Percentiles rank a stretch among this genome's conserved stretches.
These are phyloP conservation scores for Coemansia sp. DNA, from an alignment of 192 early-diverging fungal species.

Conservation along the genomic window DNA sequence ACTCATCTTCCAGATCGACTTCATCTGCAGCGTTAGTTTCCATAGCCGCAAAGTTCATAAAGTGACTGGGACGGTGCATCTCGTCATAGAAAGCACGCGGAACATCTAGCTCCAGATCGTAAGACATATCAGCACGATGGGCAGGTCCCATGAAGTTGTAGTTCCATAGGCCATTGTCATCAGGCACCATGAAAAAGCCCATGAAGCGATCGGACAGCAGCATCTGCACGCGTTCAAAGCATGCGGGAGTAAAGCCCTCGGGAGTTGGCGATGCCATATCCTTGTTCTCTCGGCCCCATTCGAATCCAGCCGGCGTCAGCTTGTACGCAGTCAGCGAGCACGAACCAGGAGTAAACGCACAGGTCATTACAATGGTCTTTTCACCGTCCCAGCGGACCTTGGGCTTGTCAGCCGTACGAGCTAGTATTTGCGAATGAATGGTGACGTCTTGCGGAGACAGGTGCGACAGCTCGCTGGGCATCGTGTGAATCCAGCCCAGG, in stretches of 20 bases:
- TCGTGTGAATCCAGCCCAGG: slow-evolving; percentile 97
- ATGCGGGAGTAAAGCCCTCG: slow-evolving; percentile 77
- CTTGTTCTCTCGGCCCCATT: slow-evolving; percentile 94
- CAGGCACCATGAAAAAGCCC: slow-evolving; percentile 98
- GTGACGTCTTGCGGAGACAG: slow-evolving; percentile 90
- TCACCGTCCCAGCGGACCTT: slow-evolving; percentile 90
- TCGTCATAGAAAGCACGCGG: slow-evolving; percentile 98
- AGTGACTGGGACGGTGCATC: slow-evolving; percentile 91
- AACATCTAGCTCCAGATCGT: slow-evolving; percentile 81
- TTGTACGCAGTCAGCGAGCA: slow-evolving; percentile 95
- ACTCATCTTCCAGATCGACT: slow-evolving; percentile 53
- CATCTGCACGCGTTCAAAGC: slow-evolving; percentile 98
- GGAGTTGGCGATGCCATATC: slow-evolving; percentile 80
- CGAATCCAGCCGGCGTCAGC: slow-evolving; percentile 92
- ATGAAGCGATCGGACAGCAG: slow-evolving; percentile 93
- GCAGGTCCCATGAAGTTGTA: slow-evolving; percentile 98
- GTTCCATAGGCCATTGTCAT: slow-evolving; percentile 93
- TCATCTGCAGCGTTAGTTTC: slow-evolving; percentile 44
- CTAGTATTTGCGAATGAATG: slow-evolving; percentile 85
- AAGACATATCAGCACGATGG: slow-evolving; percentile 90
- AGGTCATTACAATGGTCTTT: slow-evolving; percentile 86
- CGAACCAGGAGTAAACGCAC: slow-evolving; percentile 97
- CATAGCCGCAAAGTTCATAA: slow-evolving; percentile 84
- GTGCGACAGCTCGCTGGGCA: slow-evolving; percentile 85
- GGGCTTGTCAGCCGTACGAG: slow-evolving; percentile 67